phyloP scores from a whole-genome alignment of 2,329 filamentous ascomycete genomes.

The Paecilomyces sp. region DNA sequence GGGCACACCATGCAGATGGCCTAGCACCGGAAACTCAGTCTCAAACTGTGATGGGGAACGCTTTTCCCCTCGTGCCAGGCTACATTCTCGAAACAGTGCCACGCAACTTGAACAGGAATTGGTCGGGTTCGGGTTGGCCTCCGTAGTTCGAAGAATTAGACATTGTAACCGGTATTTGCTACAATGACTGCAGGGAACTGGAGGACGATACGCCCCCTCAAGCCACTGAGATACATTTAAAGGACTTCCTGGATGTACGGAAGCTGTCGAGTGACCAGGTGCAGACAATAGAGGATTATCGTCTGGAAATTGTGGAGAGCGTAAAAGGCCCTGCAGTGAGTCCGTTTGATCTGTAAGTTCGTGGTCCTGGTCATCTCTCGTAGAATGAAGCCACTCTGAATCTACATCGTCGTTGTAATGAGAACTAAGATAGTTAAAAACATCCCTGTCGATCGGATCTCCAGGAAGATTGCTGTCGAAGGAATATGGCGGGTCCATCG shows the following conservation, averaged over 20 bases:
- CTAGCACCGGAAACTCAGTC: slow-evolving; percentile 41
- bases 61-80: slow-evolving; percentile 40
- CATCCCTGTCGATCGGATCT: too few relatives aligned
- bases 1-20: slow-evolving; percentile 43
- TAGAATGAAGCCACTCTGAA: too few relatives aligned
- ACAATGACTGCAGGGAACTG: slow-evolving; percentile 40
- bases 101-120: slow-evolving; percentile 46
- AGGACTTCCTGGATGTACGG: background rate
- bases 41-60: slow-evolving; percentile 41
- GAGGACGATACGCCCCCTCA: slow-evolving; percentile 37
- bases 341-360: too few relatives aligned
- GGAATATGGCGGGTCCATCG: too few relatives aligned
- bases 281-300: too few relatives aligned
- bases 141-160: slow-evolving; percentile 41
- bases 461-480: too few relatives aligned
- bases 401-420: too few relatives aligned
- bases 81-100: slow-evolving; percentile 45
- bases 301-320: too few relatives aligned
- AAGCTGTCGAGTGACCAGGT: too few relatives aligned
- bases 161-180: slow-evolving; percentile 41
- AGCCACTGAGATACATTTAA: slow-evolving; percentile 24
- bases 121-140: slow-evolving; percentile 44
- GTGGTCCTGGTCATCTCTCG: too few relatives aligned
- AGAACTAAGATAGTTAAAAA: too few relatives aligned
- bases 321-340: too few relatives aligned